A percentile compares a stretch with the other conserved stretches of the same genome.
phyloP scores from a whole-genome alignment of 352 stramenopile genomes.

The Phytophthora sojae region DNA sequence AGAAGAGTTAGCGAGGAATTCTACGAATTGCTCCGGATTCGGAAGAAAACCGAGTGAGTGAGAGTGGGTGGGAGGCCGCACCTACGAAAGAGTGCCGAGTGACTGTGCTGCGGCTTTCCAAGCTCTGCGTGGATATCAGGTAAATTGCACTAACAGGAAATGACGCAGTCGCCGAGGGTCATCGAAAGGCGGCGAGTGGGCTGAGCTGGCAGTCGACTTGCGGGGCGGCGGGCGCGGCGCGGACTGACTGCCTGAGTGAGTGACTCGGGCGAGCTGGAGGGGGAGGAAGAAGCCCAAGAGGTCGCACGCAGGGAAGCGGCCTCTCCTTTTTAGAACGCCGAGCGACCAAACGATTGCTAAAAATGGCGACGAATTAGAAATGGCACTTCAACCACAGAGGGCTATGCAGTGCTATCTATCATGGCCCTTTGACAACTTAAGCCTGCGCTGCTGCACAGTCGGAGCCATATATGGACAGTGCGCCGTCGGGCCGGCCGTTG shows the following conservation, averaged over 20 bases:
- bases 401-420: neutral
- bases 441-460: neutral
- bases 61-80: neutral
- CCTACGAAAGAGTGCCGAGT: neutral
- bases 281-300: conserved; percentile 24
- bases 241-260: conserved; percentile 4
- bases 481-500: conserved; percentile 7
- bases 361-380: conserved; percentile 27
- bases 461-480: conserved; percentile 17
- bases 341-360: conserved; percentile 14
- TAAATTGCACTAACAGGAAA: conserved; percentile 3
- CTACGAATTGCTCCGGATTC: conserved; percentile 1
- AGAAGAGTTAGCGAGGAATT: neutral
- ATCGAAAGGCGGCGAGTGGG: conserved; percentile 16
- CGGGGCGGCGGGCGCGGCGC: conserved; percentile 3
- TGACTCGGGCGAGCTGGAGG: neutral
- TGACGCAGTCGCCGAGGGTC: conserved; percentile 1
- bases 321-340: conserved; percentile 33
- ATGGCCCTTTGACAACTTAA: conserved; percentile 1
- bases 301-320: conserved; percentile 9
- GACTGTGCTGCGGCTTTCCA: conserved; percentile 32
- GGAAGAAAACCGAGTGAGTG: conserved; percentile 27
- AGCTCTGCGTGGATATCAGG: conserved; percentile 28
- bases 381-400: conserved; percentile 2
- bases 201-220: conserved; percentile 1